Conservation (phyloP, 805 yeast genomes). For the Cyberlindnera bimundalis region DNA sequence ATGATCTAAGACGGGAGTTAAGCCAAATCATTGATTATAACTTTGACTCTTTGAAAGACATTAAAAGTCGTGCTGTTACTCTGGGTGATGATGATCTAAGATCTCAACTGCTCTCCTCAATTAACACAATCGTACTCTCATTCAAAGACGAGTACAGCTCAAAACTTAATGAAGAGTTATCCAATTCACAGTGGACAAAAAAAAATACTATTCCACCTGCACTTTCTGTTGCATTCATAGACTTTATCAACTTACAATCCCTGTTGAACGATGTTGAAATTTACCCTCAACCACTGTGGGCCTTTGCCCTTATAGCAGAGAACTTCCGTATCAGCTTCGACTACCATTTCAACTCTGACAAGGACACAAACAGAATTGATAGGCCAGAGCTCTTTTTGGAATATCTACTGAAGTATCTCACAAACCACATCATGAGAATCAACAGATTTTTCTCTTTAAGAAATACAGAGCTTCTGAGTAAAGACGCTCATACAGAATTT, state of each 20-base stretch:
- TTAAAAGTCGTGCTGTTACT: constrained; percentile 6
- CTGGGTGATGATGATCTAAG: constrained; percentile 4
- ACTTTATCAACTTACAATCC: constrained; percentile 21
- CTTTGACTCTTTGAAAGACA: constrained; percentile 7
- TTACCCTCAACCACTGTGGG: constrained; percentile 49
- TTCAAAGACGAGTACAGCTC: constrained; percentile 10
- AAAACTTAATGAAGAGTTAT: constrained; percentile 11
- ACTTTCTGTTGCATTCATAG: constrained; percentile 4
- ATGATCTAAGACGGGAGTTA: constrained; percentile 10
- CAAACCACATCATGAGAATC: constrained; percentile 37
- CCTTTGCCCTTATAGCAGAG: constrained; percentile 41
- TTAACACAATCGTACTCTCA: constrained; percentile 12
- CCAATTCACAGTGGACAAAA: constrained; percentile 20
- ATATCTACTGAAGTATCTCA: constrained; percentile 45
- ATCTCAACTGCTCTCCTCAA: neutral
- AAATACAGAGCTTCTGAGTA: constrained; percentile 24
- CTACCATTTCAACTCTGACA: constrained; percentile 48
- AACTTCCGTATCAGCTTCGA: constrained; percentile 48
- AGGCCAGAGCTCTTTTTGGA: constrained; percentile 52
- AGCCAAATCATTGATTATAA: constrained; percentile 14
- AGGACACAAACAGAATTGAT: constrained; percentile 42
- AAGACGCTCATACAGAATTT: constrained; percentile 37
- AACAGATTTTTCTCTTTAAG: constrained; percentile 38
- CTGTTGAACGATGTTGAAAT: constrained; percentile 2
- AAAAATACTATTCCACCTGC: constrained; percentile 2